phyloP scores from a whole-genome alignment of 2,329 filamentous ascomycete genomes.

The Pestalotiopsis sp. region DNA sequence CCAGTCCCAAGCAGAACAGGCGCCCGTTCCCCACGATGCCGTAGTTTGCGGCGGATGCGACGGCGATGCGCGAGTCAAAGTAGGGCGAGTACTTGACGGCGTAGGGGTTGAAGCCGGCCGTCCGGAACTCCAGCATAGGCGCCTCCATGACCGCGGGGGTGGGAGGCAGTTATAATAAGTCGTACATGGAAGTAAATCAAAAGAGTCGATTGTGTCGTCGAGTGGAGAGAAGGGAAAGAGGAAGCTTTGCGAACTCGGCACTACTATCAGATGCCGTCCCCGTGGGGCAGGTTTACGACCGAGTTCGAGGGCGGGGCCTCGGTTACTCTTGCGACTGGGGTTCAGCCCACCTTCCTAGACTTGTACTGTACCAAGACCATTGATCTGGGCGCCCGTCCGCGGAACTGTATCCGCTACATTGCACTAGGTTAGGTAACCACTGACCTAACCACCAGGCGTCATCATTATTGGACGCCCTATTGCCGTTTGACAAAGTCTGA shows the following conservation, averaged over 20 bases:
- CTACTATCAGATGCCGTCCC: background rate
- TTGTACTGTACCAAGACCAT: background rate
- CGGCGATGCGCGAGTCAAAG: slow-evolving; percentile 91
- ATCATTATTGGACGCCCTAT: slow-evolving; percentile 7
- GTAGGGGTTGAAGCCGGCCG: slow-evolving; percentile 92
- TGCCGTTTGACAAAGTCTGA: background rate
- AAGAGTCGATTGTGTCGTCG: background rate
- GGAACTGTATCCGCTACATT: background rate
- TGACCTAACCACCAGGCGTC: background rate
- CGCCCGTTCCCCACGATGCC: slow-evolving; percentile 96
- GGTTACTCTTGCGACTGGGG: background rate
- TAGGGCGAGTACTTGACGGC: slow-evolving; percentile 98
- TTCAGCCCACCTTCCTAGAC: background rate
- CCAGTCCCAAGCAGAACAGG: slow-evolving; percentile 81
- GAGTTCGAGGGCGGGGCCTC: background rate
- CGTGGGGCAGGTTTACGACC: background rate
- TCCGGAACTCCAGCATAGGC: slow-evolving; percentile 90
- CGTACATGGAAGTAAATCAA: background rate
- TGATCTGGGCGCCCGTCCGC: background rate
- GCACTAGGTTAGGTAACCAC: background rate
- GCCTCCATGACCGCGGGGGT: slow-evolving; percentile 34
- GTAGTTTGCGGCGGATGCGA: slow-evolving; percentile 91
- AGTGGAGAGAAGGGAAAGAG: background rate
- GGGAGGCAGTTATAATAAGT: no score
- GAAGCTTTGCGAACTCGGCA: background rate